phyloP scores from a whole-genome alignment of 768 basidiomycete species.

The Butyriboletus loyo region DNA sequence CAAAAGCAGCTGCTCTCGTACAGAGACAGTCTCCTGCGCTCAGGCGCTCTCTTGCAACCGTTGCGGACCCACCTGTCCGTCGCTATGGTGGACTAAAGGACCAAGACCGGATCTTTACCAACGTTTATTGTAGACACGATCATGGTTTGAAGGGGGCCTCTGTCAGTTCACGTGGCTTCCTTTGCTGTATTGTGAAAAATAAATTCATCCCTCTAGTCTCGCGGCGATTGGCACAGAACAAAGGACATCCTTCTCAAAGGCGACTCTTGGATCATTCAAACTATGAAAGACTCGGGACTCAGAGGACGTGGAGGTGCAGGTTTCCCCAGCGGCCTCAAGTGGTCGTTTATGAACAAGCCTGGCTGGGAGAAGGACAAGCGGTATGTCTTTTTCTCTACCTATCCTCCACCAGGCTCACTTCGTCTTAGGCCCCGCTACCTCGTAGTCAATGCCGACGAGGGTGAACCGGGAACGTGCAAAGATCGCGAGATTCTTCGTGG shows the following conservation, averaged over 20 bases:
- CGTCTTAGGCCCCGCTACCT: slow-evolving; percentile 82
- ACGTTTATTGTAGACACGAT: slow-evolving; percentile 84
- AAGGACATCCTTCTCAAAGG: slow-evolving; percentile 96
- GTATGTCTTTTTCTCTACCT: slow-evolving; percentile 35
- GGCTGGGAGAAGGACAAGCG: slow-evolving; percentile 93
- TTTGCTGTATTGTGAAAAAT: not conserved
- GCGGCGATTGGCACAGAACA: slow-evolving; percentile 98
- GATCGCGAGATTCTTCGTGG: slow-evolving; percentile 97
- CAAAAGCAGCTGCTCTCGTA: slow-evolving; percentile 25
- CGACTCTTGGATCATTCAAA: slow-evolving; percentile 95
- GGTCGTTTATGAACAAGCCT: slow-evolving; percentile 99
- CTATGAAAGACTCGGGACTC: slow-evolving; percentile 93
- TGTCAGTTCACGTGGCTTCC: slow-evolving; percentile 39
- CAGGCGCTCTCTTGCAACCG: slow-evolving; percentile 56
- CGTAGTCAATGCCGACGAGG: slow-evolving; percentile 98
- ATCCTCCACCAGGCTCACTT: not conserved
- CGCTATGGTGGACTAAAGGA: slow-evolving; percentile 93
- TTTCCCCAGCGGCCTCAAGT: slow-evolving; percentile 94
- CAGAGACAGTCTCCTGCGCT: slow-evolving; percentile 17
- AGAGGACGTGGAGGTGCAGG: slow-evolving; percentile 96
- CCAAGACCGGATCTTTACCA: slow-evolving; percentile 93
- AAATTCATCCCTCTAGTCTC: slow-evolving; percentile 47
- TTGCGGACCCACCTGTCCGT: slow-evolving; percentile 81
- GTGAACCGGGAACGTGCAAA: slow-evolving; percentile 98
- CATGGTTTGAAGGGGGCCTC: slow-evolving; percentile 90